Evolutionary conservation across 257 asterid genomes (phyloP).

Genomic region (Solanum gandarillasii): DNA sequence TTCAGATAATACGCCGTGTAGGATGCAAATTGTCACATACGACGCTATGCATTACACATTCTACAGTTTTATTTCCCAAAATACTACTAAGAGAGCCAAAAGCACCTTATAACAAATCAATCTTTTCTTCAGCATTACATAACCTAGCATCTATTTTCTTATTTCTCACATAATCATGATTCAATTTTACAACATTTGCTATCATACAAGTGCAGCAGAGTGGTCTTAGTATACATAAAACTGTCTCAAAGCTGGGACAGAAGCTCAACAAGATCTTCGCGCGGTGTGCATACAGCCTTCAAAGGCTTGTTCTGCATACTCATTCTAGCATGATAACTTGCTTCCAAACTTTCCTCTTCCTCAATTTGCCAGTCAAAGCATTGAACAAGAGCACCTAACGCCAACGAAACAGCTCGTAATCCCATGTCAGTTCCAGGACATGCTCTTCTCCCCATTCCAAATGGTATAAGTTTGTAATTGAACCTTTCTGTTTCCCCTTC

Average conservation of each 20-base stretch:
- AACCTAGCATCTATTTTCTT: not conserved
- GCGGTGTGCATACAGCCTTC: constrained; percentile 24
- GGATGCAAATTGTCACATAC: not conserved
- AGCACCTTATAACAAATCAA: not conserved
- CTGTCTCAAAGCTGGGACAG: constrained; percentile 15
- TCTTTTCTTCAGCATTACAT: not conserved
- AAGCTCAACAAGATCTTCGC: constrained; percentile 13
- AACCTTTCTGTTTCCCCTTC: constrained; percentile 20
- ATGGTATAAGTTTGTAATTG: constrained; percentile 25
- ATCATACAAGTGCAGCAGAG: not conserved
- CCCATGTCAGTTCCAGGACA: constrained; percentile 36
- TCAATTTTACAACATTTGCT: not conserved
- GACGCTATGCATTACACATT: not conserved
- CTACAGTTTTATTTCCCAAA: not conserved
- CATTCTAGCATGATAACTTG: not conserved
- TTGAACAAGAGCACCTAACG: constrained; percentile 37
- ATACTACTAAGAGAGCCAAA: not conserved
- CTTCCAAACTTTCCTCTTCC: constrained; percentile 11
- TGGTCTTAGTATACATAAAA: not conserved
- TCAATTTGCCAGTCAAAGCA: constrained; percentile 39
- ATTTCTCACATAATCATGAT: not conserved
- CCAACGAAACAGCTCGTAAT: constrained; percentile 27
- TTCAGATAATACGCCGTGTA: too few species aligned
- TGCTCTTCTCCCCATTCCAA: constrained; percentile 16
- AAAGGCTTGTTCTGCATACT: constrained; percentile 25